These are phyloP conservation scores for Mimosa bimucronata DNA, from an alignment of 306 rosid genomes.

Conservation along the genomic window DNA sequence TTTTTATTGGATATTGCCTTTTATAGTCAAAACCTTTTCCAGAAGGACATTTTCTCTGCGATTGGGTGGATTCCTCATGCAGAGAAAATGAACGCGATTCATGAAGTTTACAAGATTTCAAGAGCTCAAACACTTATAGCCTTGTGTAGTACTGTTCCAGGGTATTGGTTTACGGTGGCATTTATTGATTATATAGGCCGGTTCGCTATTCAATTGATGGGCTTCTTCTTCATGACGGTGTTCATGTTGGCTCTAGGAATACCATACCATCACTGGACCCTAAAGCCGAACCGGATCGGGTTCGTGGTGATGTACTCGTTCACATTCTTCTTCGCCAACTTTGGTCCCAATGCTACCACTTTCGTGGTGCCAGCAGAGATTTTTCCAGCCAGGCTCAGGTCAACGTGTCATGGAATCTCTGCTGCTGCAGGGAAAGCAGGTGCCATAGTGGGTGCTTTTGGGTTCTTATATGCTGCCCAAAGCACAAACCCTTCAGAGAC, in stretches of 20 bases:
- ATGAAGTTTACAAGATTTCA: conserved; percentile 73
- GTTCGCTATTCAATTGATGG: conserved; percentile 79
- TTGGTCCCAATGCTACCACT: conserved; percentile 92
- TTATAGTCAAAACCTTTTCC: conserved; percentile 91
- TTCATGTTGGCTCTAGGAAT: conserved; percentile 91
- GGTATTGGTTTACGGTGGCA: conserved; percentile 85
- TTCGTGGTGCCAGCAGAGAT: conserved; percentile 90
- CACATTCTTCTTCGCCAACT: conserved; percentile 88
- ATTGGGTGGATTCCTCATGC: conserved; percentile 83
- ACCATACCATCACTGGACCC: conserved; percentile 86
- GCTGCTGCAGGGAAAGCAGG: conserved; percentile 94
- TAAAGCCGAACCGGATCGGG: conserved; percentile 54
- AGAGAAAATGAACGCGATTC: conserved; percentile 66
- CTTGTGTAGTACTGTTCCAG: conserved; percentile 84
- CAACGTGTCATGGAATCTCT: conserved; percentile 91
- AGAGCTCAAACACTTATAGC: conserved; percentile 88
- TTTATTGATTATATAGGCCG: conserved; percentile 75
- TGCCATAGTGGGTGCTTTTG: conserved; percentile 89
- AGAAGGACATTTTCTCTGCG: conserved; percentile 78
- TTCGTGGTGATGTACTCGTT: conserved; percentile 71
- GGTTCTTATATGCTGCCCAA: conserved; percentile 86
- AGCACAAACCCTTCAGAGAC: conserved; percentile 29
- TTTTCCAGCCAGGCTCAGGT: conserved; percentile 86
- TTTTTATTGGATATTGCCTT: conserved; percentile 85
- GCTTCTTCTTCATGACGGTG: conserved; percentile 90